Base-by-base conservation (phyloP, 148 eudicot genomes). In the Diospyros lotus region DNA sequence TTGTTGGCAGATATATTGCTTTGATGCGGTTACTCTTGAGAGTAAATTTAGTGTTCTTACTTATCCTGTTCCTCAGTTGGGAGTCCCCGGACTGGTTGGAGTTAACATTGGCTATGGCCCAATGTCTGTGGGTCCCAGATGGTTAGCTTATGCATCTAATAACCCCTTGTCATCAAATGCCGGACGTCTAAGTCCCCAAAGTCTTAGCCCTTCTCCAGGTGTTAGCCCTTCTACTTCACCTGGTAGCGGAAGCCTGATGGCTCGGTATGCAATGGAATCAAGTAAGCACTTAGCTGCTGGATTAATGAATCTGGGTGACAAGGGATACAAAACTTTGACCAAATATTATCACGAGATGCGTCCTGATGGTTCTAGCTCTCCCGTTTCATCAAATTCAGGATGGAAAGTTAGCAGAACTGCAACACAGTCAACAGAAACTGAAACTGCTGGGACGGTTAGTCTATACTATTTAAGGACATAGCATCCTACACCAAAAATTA, bases 191-290 rank as follows among this genome's bases (percentile, higher is more conserved):
- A 95, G 99, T 79, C 99, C 99, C 60, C 90, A 95, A 83, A 89
- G 82, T 77, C 85, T 93, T 18, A 90, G 90, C 60, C 85, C 97
- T 43, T 90, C 97, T 78, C 89, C 90, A 64, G 97, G 93, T 73
- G 89, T 80, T 73, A 94, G 93, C 70, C 98, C 97, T 76, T 94
- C 97, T 48, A 95, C 97, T 54, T 95, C 97, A 71, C 99, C 97
- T 62, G 84, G 99, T 59, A 89, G 77, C 79, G 90, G 98, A 64
- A 86, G 71, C 81, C 77, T 94, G 74, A 79, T 94, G 79, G 97
- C 98, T 73, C 87, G 97, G 69, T 92, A 92, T 82, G 97, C 98
- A 11, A 80, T 92, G 89, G 98, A 94, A 77, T 94, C 98, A 14
- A 88, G 98, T 78, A 87, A 90, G 89, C 97, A 94, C 58, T 80